phyloP scores from a whole-genome alignment of 345 rosid genomes.

The Brassica carinata region DNA sequence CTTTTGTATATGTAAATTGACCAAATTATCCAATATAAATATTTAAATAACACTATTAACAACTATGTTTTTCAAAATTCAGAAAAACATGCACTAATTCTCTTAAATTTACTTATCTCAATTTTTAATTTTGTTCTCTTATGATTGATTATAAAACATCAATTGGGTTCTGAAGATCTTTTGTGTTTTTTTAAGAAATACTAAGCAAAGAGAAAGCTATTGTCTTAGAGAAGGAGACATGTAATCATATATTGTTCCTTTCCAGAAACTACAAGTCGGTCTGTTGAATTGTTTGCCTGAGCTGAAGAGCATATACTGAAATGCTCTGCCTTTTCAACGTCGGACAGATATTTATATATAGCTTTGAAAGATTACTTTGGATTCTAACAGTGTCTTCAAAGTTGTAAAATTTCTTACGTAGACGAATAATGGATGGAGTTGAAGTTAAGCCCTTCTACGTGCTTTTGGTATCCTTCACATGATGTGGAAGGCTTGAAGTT shows the following conservation, averaged over 20 bases:
- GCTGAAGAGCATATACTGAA: no score
- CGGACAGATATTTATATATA: not conserved
- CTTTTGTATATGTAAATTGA: not conserved
- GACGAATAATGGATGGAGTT: not conserved
- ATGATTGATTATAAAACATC: not conserved
- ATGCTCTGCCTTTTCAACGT: not conserved
- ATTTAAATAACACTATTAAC: not conserved
- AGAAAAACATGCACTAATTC: not conserved
- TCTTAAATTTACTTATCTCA: not conserved
- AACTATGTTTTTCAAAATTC: not conserved
- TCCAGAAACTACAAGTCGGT: not conserved
- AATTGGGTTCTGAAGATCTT: not conserved
- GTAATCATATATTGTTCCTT: not conserved
- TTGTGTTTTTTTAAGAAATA: not conserved
- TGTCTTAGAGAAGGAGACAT: not conserved
- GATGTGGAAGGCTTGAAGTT: not conserved
- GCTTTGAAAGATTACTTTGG: not conserved
- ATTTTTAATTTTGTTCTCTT: not conserved
- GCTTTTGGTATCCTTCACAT: not conserved
- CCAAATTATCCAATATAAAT: not conserved
- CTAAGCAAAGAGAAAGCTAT: not conserved
- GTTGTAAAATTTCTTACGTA: not conserved
- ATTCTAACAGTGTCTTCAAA: not conserved
- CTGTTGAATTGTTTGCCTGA: not conserved
- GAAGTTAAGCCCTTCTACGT: not conserved